A percentile compares a stretch with the other conserved stretches of the same genome.
Conservation (phyloP, 345 rosid genomes). For the Rhizophora apiculata region DNA sequence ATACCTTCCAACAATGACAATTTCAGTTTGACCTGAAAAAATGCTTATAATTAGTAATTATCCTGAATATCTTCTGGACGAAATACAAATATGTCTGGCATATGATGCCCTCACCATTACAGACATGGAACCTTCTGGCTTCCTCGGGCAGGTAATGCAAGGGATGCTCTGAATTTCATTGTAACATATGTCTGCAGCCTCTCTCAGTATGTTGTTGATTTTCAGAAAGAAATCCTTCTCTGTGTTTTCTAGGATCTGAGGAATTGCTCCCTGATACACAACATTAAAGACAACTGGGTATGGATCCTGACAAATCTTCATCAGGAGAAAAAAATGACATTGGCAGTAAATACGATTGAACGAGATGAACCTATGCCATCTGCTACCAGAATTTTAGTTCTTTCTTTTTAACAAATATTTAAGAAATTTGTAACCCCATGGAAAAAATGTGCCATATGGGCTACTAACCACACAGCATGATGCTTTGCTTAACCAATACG, state of each 20-base stretch:
- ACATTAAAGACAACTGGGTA: too few relatives aligned
- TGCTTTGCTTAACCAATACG: too few relatives aligned
- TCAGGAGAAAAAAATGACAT: neutral
- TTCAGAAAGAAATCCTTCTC: slow-evolving; percentile 39
- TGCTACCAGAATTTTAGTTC: neutral
- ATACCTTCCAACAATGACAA: slow-evolving; percentile 38
- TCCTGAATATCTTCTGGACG: neutral
- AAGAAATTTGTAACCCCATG: too few relatives aligned
- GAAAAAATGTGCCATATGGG: too few relatives aligned
- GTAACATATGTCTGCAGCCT: slow-evolving; percentile 37
- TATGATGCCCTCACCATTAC: slow-evolving; percentile 34
- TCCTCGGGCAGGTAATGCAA: slow-evolving; percentile 39
- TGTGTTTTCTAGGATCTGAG: slow-evolving; percentile 39
- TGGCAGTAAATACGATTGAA: neutral
- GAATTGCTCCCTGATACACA: slow-evolving; percentile 40
- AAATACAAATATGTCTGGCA: neutral
- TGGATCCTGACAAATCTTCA: neutral
- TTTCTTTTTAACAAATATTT: neutral
- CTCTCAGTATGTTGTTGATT: slow-evolving; percentile 21
- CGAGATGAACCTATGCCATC: neutral
- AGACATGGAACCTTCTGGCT: slow-evolving; percentile 51
- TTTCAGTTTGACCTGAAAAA: slow-evolving; percentile 41
- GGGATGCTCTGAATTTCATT: slow-evolving; percentile 44
- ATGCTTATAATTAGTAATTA: too few relatives aligned
- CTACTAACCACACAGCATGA: too few relatives aligned